Evolutionary conservation across 192 early-diverging fungal genomes (phyloP).

Genomic region (Fimicolochytrium jonesii): DNA sequence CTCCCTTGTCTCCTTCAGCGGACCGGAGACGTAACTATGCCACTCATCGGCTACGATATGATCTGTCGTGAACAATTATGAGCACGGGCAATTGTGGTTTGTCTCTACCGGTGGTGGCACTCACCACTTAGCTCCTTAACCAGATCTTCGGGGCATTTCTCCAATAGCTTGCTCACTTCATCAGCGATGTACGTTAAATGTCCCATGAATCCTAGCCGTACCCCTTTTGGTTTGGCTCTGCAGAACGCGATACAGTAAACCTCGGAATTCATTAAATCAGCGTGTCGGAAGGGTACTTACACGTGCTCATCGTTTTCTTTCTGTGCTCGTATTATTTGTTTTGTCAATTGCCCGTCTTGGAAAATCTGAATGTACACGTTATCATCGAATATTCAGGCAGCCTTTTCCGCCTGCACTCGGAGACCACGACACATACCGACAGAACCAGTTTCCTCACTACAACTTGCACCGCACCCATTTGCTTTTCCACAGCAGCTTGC

Average conservation of each 20-base stretch:
- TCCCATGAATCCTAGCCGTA: conserved; percentile 96
- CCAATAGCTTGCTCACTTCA: conserved; percentile 86
- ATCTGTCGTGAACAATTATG: conserved; percentile 30
- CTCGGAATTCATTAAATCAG: background rate
- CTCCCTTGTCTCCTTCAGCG: conserved; percentile 50
- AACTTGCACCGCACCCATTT: conserved; percentile 42
- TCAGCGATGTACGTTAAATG: conserved; percentile 97
- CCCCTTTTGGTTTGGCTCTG: conserved; percentile 79
- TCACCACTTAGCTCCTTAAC: conserved; percentile 40
- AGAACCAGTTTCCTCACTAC: conserved; percentile 48
- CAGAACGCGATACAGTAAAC: background rate
- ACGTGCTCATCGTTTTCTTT: conserved; percentile 75
- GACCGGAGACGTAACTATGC: conserved; percentile 48
- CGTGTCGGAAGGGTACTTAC: conserved; percentile 39
- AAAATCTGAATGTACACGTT: too few species aligned
- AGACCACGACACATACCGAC: conserved; percentile 44
- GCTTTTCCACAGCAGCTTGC: conserved; percentile 24
- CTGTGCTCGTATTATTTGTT: conserved; percentile 80
- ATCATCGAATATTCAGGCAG: too few species aligned
- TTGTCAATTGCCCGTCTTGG: conserved; percentile 79
- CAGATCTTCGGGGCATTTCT: conserved; percentile 58
- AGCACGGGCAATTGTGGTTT: background rate
- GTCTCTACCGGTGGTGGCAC: background rate
- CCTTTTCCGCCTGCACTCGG: too few species aligned
- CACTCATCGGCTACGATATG: conserved; percentile 43